A percentile compares a stretch with the other conserved stretches of the same genome.
These are phyloP conservation scores for Aulographum hederae DNA, from an alignment of 2,329 filamentous ascomycete genomes.

Conservation along the genomic window DNA sequence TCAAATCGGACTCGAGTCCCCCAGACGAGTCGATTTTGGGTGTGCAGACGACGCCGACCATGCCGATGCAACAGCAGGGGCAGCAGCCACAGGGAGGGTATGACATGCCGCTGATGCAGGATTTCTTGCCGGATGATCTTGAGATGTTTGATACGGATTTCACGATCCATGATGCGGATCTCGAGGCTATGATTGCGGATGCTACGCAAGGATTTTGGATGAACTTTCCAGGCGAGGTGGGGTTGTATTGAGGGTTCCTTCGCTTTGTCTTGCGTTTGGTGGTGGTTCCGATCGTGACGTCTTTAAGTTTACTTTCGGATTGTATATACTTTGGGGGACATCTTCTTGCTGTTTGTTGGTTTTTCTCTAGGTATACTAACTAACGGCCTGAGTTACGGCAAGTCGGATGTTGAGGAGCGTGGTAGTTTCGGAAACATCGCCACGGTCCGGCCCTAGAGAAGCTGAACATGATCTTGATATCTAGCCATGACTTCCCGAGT, in stretches of 20 bases:
- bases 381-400: too few species aligned
- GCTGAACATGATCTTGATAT: too few species aligned
- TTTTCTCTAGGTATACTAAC: too few species aligned
- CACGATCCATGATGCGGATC: constrained; percentile 3
- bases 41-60: neutral
- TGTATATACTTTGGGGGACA: too few species aligned
- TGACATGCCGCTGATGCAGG: neutral
- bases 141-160: constrained; percentile 4
- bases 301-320: too few species aligned
- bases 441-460: too few species aligned
- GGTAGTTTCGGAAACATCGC: too few species aligned
- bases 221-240: constrained; percentile 5
- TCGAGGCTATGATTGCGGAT: constrained; percentile 4
- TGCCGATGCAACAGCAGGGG: neutral
- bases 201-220: constrained; percentile 4
- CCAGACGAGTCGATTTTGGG: neutral
- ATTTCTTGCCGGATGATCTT: neutral
- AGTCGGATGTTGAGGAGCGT: too few species aligned
- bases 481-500: too few species aligned
- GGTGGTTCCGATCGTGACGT: too few species aligned
- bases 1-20: neutral
- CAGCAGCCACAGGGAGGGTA: neutral
- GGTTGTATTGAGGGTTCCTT: constrained; percentile 1
- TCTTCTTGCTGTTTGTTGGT: too few species aligned
- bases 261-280: too few species aligned